phyloP scores from a whole-genome alignment of 345 rosid species.

The Syzygium oleosum region DNA sequence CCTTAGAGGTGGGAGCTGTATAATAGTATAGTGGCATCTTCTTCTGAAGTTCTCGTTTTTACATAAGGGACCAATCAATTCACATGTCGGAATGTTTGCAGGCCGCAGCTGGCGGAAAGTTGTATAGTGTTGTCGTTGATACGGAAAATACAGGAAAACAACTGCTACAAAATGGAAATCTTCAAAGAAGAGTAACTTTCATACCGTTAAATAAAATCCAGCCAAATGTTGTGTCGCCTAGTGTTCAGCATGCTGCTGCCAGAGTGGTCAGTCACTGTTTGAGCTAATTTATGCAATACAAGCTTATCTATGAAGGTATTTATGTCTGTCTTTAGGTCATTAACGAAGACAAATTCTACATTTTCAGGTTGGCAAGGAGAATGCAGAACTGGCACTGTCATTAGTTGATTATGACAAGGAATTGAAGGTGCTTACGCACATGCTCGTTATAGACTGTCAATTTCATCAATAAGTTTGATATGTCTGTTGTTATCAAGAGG shows the following conservation, averaged over 20 bases:
- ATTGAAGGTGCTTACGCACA: slow-evolving; percentile 40
- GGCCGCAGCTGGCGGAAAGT: slow-evolving; percentile 94
- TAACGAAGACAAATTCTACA: neutral
- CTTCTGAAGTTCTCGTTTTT: neutral
- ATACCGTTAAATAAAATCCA: slow-evolving; percentile 93
- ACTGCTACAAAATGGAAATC: slow-evolving; percentile 91
- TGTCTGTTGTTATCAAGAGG: neutral
- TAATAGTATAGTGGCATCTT: neutral
- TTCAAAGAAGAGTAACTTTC: slow-evolving; percentile 84
- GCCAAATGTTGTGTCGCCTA: slow-evolving; percentile 32
- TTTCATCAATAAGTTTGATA: neutral
- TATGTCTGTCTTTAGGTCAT: neutral
- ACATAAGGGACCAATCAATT: neutral
- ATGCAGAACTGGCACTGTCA: slow-evolving; percentile 88
- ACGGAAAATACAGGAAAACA: slow-evolving; percentile 87
- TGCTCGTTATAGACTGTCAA: neutral
- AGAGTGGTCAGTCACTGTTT: slow-evolving; percentile 52
- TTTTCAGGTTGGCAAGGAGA: slow-evolving; percentile 84
- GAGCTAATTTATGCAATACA: neutral
- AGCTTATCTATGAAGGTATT: neutral
- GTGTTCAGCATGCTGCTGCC: slow-evolving; percentile 68
- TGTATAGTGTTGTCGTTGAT: slow-evolving; percentile 89
- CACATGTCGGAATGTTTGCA: slow-evolving; percentile 10
- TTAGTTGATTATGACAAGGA: slow-evolving; percentile 77
- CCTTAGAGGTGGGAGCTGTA: slow-evolving; percentile 63